Evolutionary conservation across 2,329 filamentous ascomycete genomes (phyloP), one percentile per base, ranked within the genome.

Genomic region (Fusarium austroafricanum): DNA sequence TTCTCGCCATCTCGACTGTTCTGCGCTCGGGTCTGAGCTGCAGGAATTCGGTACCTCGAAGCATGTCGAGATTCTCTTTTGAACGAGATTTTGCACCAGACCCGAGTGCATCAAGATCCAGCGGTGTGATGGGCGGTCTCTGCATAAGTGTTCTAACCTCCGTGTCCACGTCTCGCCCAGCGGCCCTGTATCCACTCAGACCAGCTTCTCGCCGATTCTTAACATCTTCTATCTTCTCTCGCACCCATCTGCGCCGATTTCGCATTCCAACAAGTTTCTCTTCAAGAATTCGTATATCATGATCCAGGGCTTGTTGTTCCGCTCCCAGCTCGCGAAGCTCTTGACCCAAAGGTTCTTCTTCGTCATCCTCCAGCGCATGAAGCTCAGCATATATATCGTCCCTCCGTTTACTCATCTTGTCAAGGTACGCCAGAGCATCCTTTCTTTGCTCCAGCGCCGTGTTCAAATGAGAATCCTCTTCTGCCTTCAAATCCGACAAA

Each of bases 141-240:
- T 79, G 82, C 69, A 94, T 80, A 60, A 94, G 85, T 6, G 79
- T 80, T 7, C 80, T 79, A 8, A 93, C 83, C 55, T 91, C 86
- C 15, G 80, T 81, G 62, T 94, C 90, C 8, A 92, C 84, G 54
- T 92, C 86, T 55, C 82, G 86, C 35, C 93, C 78, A 6, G 90
- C 90, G 2, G 89, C 86, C 20, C 84, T 87, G 75, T 93, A 94
- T 1, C 90, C 90, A 55, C 90, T 92, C 15, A 93, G 76, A n/a
- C 88, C 88, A 3, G 91, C 89, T 75, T 93, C 91, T 37, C 90
- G 82, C 54, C 84, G 84, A 69, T 90, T 93, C 65, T 85, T 84
- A 2, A 88, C 83, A 55, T 90, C 87, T 9, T 86, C 83, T 44
- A 92, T 87, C 71, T 87, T 84, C 4, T 83, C 83, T 63, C 86